Conservation (phyloP, 805 yeast genomes). For the Lipomyces kockii region DNA sequence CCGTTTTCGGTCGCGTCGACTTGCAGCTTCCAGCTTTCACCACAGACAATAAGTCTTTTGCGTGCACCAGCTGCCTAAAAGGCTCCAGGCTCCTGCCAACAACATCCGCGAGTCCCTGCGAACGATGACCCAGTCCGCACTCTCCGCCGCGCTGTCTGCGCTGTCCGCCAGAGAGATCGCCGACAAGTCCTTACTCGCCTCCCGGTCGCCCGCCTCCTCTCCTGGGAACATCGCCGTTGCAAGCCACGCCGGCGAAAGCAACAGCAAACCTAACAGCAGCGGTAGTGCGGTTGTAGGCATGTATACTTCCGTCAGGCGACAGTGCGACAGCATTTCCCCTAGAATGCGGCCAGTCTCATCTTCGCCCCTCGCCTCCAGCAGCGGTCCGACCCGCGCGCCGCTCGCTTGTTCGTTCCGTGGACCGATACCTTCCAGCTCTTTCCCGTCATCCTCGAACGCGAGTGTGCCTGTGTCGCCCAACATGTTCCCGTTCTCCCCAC, state of each 20-base stretch:
- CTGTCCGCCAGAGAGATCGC: not conserved
- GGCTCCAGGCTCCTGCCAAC: not conserved
- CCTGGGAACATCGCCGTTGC: not conserved
- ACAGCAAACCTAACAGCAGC: conserved; percentile 7
- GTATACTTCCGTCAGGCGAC: conserved; percentile 4
- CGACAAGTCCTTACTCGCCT: not conserved
- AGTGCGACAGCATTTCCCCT: conserved; percentile 1
- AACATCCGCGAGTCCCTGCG: not conserved
- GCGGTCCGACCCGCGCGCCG: not conserved
- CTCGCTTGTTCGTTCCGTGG: not conserved
- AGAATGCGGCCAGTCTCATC: not conserved
- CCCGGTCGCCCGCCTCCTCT: not conserved
- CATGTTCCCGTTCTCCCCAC: conserved; percentile 35
- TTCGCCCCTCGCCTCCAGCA: not conserved
- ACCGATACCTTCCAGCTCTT: conserved; percentile 12
- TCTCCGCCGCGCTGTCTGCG: conserved; percentile 33
- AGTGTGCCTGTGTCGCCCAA: conserved; percentile 33
- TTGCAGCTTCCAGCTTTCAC: not conserved
- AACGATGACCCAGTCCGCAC: conserved; percentile 32
- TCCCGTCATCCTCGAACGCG: conserved; percentile 8
- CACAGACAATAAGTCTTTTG: not conserved
- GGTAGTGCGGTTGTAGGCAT: conserved; percentile 19
- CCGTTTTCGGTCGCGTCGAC: not conserved
- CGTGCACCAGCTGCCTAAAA: no score
- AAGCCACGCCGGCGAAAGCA: conserved; percentile 5